Evolutionary conservation across 2,329 filamentous ascomycete genomes (phyloP).

Genomic region (Pyrenophora teres): DNA sequence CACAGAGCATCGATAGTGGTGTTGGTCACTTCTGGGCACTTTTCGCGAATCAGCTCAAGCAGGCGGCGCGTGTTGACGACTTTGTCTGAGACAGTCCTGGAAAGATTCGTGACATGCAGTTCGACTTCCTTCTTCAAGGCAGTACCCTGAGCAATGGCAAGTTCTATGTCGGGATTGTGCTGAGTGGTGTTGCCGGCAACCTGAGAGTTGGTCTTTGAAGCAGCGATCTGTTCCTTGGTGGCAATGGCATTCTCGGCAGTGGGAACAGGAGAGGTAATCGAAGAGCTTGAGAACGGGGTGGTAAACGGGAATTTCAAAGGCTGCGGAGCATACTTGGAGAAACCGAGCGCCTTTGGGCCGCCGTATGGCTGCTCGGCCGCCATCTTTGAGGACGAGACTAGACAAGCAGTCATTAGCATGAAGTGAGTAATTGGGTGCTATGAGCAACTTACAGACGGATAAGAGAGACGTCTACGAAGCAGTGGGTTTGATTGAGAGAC

Average conservation of each 20-base stretch:
- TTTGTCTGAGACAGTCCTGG: slow-evolving; percentile 22
- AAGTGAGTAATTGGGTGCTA: background rate
- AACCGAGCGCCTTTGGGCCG: slow-evolving; percentile 19
- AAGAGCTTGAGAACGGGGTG: slow-evolving; percentile 7
- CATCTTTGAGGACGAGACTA: slow-evolving; percentile 7
- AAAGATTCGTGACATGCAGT: slow-evolving; percentile 22
- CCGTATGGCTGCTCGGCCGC: slow-evolving; percentile 6
- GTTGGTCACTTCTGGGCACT: slow-evolving; percentile 16
- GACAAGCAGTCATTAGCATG: background rate
- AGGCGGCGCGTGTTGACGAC: slow-evolving; percentile 28
- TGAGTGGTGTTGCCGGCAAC: background rate
- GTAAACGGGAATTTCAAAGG: slow-evolving; percentile 9
- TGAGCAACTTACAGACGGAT: background rate
- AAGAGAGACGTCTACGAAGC: background rate
- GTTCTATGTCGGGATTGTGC: slow-evolving; percentile 21
- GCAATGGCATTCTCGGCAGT: slow-evolving; percentile 22
- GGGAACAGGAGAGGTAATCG: background rate
- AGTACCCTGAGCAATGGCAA: slow-evolving; percentile 29
- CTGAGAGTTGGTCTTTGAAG: slow-evolving; percentile 1
- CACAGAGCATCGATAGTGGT: slow-evolving; percentile 28
- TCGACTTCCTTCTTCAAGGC: slow-evolving; percentile 30
- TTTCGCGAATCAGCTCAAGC: slow-evolving; percentile 30
- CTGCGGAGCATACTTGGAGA: slow-evolving; percentile 27
- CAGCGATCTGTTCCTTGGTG: slow-evolving; percentile 33
- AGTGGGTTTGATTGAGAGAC: background rate